Evolutionary conservation across 1,284 basidiomycete genomes (phyloP).

Genomic region (Cryptococcus sp.): DNA sequence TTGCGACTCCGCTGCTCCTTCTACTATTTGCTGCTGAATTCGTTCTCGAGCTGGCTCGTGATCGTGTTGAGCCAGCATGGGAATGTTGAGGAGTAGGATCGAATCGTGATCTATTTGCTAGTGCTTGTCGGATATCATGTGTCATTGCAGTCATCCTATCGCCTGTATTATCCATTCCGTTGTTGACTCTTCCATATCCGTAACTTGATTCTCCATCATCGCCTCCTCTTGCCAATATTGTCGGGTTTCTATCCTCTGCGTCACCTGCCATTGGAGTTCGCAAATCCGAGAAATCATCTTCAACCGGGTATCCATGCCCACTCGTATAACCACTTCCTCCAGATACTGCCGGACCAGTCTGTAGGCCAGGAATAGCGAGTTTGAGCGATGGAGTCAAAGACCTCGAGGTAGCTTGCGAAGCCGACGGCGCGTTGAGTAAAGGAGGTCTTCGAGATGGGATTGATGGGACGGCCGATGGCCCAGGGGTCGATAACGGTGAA

Average conservation of each 20-base stretch:
- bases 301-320: constrained; percentile 17
- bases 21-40: constrained; percentile 4
- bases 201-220: constrained; percentile 32
- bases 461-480: constrained; percentile 3
- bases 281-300: constrained; percentile 19
- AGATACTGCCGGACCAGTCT: constrained; percentile 5
- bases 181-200: constrained; percentile 25
- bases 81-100: constrained; percentile 10
- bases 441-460: constrained; percentile 14
- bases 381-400: constrained; percentile 28
- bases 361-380: constrained; percentile 33
- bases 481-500: constrained; percentile 4
- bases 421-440: constrained; percentile 20
- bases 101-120: constrained; percentile 18
- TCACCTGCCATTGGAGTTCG: constrained; percentile 17
- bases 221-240: constrained; percentile 29
- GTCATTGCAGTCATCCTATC: constrained; percentile 37
- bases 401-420: constrained; percentile 6
- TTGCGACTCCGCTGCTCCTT: constrained; percentile 6
- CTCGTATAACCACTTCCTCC: constrained; percentile 8
- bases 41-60: constrained; percentile 16
- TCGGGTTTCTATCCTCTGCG: constrained; percentile 36
- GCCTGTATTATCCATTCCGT: constrained; percentile 14
- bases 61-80: constrained; percentile 9
- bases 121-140: constrained; percentile 33